Conservation (phyloP, 2,329 filamentous ascomycete species). For the Alternaria alternata region DNA sequence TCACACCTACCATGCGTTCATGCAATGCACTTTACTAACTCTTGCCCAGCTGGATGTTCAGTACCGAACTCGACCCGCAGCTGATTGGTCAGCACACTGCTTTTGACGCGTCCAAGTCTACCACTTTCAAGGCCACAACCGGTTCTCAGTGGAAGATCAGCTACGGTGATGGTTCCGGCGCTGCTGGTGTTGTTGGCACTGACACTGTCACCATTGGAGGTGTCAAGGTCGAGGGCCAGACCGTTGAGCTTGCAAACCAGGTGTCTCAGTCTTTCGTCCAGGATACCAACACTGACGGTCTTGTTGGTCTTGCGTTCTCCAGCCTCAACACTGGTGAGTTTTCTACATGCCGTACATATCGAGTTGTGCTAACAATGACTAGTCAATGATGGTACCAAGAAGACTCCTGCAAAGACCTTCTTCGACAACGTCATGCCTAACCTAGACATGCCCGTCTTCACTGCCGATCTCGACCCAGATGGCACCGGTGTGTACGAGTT, state of each 20-base stretch:
- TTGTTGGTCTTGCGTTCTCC: conserved; percentile 73
- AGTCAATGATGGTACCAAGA: conserved; percentile 59
- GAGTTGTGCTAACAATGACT: conserved; percentile 3
- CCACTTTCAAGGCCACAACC: conserved; percentile 58
- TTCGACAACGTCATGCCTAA: conserved; percentile 72
- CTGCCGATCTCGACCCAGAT: conserved; percentile 70
- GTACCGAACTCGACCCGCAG: conserved; percentile 61
- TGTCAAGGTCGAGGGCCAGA: conserved; percentile 66
- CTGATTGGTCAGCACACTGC: conserved; percentile 62
- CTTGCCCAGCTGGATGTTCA: conserved; percentile 70
- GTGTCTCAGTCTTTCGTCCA: conserved; percentile 67
- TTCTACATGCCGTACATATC: conserved; percentile 47
- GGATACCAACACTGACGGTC: conserved; percentile 70
- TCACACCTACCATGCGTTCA: not conserved
- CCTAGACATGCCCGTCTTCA: conserved; percentile 73
- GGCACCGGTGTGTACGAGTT: conserved; percentile 75
- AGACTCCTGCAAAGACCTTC: conserved; percentile 72
- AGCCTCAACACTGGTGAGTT: conserved; percentile 64
- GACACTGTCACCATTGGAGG: conserved; percentile 74
- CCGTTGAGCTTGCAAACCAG: conserved; percentile 70
- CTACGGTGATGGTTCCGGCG: conserved; percentile 74
- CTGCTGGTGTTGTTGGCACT: conserved; percentile 70
- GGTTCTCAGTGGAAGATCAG: conserved; percentile 67
- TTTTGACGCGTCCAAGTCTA: conserved; percentile 63
- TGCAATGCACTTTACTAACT: conserved; percentile 17